Evolutionary conservation across 2,329 filamentous ascomycete species (phyloP).

Genomic region (Coniochaeta pulveracea): DNA sequence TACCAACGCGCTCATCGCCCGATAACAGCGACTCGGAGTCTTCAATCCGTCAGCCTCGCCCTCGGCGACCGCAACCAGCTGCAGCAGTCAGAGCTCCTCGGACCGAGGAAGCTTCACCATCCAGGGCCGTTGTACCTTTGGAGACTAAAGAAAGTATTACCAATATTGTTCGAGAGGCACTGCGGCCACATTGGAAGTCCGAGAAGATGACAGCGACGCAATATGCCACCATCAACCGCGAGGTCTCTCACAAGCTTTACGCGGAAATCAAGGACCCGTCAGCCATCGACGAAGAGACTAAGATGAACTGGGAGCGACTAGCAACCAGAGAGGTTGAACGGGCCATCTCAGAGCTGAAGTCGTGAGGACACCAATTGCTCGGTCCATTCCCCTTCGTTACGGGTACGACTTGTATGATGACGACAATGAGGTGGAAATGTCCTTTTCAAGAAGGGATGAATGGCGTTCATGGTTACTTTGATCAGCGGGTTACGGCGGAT

Average conservation of each 20-base stretch:
- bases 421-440: no score
- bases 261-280: conserved; percentile 47
- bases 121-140: conserved; percentile 54
- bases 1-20: conserved; percentile 38
- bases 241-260: conserved; percentile 81
- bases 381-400: conserved; percentile 3
- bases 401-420: no score
- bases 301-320: conserved; percentile 62
- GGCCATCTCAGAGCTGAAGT: conserved; percentile 51
- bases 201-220: conserved; percentile 76
- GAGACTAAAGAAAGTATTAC: conserved; percentile 83
- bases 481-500: no score
- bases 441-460: no score
- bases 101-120: conserved; percentile 58
- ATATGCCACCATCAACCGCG: conserved; percentile 85
- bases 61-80: conserved; percentile 31
- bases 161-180: conserved; percentile 70
- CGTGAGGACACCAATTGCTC: conserved; percentile 19
- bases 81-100: conserved; percentile 30
- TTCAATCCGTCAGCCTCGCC: conserved; percentile 37
- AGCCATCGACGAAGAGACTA: conserved; percentile 52
- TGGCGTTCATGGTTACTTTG: no score
- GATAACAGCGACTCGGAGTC: conserved; percentile 29
- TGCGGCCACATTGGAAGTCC: conserved; percentile 74
- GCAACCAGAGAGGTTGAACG: conserved; percentile 69